Conservation (phyloP, 2,329 filamentous ascomycete genomes). For the Allantophomopsis cytisporea region DNA sequence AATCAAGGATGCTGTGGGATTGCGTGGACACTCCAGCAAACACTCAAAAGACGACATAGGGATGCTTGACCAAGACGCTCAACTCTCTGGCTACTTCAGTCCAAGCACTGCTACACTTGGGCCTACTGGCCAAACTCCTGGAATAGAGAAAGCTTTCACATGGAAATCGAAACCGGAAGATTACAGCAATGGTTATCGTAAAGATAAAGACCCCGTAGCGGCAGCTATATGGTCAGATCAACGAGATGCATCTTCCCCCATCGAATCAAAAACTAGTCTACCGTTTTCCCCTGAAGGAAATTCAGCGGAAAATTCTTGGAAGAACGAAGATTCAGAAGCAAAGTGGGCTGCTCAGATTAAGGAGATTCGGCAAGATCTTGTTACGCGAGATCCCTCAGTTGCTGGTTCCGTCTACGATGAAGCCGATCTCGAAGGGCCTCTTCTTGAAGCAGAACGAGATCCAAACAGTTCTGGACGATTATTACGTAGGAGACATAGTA, state of each 20-base stretch:
- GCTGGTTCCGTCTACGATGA: slow-evolving; percentile 46
- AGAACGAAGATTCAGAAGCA: slow-evolving; percentile 9
- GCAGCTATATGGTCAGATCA: slow-evolving; percentile 2
- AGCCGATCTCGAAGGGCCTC: slow-evolving; percentile 39
- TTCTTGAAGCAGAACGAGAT: slow-evolving; percentile 33
- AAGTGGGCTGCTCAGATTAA: slow-evolving; percentile 21
- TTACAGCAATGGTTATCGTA: slow-evolving; percentile 24
- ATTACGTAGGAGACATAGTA: slow-evolving; percentile 50
- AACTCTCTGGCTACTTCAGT: slow-evolving; percentile 9
- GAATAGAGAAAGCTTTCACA: slow-evolving; percentile 35
- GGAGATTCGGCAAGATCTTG: slow-evolving; percentile 27
- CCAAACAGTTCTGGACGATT: slow-evolving; percentile 28
- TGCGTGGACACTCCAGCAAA: slow-evolving; percentile 32
- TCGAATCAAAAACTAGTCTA: slow-evolving; percentile 4
- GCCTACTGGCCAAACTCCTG: slow-evolving; percentile 7
- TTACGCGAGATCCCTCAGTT: slow-evolving; percentile 34
- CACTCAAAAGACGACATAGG: slow-evolving; percentile 35
- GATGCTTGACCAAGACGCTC: slow-evolving; percentile 3
- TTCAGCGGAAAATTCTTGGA: slow-evolving; percentile 6
- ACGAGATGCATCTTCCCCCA: slow-evolving; percentile 3
- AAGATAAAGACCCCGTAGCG: slow-evolving; percentile 6
- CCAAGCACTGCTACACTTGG: slow-evolving; percentile 8
- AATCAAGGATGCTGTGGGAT: slow-evolving; percentile 73
- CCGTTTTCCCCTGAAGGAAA: background rate
- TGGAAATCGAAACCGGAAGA: slow-evolving; percentile 54